Percentiles rank a stretch among this genome's conserved stretches.
Evolutionary conservation across 139 green algal genomes (phyloP).

Genomic region (Chara braunii): DNA sequence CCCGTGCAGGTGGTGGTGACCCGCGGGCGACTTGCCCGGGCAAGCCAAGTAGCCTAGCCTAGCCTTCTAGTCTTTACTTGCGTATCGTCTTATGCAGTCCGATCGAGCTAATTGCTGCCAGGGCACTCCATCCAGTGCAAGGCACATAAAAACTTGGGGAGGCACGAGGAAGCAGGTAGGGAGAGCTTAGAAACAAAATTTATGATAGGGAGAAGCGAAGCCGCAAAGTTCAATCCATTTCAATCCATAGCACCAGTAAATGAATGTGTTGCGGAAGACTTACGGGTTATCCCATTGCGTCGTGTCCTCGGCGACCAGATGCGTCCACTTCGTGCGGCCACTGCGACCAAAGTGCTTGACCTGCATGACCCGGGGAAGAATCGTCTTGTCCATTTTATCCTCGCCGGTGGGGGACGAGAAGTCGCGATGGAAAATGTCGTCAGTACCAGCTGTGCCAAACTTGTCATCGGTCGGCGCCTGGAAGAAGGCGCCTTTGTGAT

Average conservation of each 20-base stretch:
- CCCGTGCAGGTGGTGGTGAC: too few species aligned
- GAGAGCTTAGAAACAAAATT: too few species aligned
- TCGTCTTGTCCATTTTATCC: slow-evolving; percentile 80
- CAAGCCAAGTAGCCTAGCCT: too few species aligned
- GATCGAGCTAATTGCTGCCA: too few species aligned
- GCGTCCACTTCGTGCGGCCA: slow-evolving; percentile 85
- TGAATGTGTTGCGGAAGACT: not conserved
- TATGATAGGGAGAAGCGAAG: too few species aligned
- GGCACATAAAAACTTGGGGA: too few species aligned
- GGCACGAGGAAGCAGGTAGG: too few species aligned
- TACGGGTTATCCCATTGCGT: slow-evolving; percentile 39
- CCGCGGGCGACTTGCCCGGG: too few species aligned
- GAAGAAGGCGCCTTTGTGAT: slow-evolving; percentile 96
- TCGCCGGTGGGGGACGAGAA: slow-evolving; percentile 78
- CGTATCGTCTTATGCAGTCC: too few species aligned
- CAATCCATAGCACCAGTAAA: slow-evolving; percentile 5
- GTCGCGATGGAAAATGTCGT: slow-evolving; percentile 60
- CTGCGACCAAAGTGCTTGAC: slow-evolving; percentile 88
- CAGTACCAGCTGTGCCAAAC: slow-evolving; percentile 41
- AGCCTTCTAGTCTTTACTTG: too few species aligned
- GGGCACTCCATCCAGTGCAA: too few species aligned
- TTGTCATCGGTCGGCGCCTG: slow-evolving; percentile 53
- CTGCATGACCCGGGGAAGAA: slow-evolving; percentile 88
- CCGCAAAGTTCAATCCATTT: not conserved
- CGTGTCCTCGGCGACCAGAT: slow-evolving; percentile 41